Evolutionary conservation across 2,329 filamentous ascomycete species (phyloP).

Genomic region (Ophidiomyces ophidiicola): DNA sequence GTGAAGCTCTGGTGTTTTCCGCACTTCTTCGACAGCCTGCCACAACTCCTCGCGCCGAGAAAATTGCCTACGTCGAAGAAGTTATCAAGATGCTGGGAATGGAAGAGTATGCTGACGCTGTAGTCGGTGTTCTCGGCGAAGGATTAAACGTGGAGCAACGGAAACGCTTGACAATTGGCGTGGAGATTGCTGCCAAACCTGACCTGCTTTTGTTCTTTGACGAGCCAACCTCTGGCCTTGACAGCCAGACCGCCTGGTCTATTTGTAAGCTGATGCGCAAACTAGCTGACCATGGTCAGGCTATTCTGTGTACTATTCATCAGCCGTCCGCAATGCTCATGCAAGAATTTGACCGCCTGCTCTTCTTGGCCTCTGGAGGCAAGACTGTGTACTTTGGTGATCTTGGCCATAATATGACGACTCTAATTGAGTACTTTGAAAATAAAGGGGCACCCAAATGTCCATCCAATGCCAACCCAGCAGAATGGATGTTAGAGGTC

Average conservation of each 20-base stretch:
- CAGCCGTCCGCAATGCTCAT: slow-evolving; percentile 94
- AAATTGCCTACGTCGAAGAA: slow-evolving; percentile 77
- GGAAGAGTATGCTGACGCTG: slow-evolving; percentile 77
- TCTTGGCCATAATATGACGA: slow-evolving; percentile 49
- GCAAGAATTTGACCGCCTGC: slow-evolving; percentile 61
- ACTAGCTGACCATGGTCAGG: slow-evolving; percentile 76
- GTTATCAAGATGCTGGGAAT: slow-evolving; percentile 87
- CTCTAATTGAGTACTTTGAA: slow-evolving; percentile 53
- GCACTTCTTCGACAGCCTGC: slow-evolving; percentile 75
- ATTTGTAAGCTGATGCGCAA: slow-evolving; percentile 82
- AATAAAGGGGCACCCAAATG: slow-evolving; percentile 53
- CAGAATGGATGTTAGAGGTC: slow-evolving; percentile 59
- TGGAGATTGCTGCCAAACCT: slow-evolving; percentile 86
- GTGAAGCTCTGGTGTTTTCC: slow-evolving; percentile 77
- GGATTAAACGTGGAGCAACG: slow-evolving; percentile 51
- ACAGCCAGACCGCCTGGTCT: slow-evolving; percentile 86
- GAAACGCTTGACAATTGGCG: slow-evolving; percentile 78
- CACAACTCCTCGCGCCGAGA: slow-evolving; percentile 58
- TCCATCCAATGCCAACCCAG: slow-evolving; percentile 53
- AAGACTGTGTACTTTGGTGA: slow-evolving; percentile 59
- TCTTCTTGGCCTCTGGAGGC: slow-evolving; percentile 54
- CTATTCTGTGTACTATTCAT: slow-evolving; percentile 90
- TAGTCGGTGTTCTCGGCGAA: slow-evolving; percentile 83
- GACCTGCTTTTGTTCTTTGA: slow-evolving; percentile 83
- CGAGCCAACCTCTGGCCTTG: slow-evolving; percentile 87